phyloP scores from a whole-genome alignment of 2,329 filamentous ascomycete species.

The Alternaria panax region DNA sequence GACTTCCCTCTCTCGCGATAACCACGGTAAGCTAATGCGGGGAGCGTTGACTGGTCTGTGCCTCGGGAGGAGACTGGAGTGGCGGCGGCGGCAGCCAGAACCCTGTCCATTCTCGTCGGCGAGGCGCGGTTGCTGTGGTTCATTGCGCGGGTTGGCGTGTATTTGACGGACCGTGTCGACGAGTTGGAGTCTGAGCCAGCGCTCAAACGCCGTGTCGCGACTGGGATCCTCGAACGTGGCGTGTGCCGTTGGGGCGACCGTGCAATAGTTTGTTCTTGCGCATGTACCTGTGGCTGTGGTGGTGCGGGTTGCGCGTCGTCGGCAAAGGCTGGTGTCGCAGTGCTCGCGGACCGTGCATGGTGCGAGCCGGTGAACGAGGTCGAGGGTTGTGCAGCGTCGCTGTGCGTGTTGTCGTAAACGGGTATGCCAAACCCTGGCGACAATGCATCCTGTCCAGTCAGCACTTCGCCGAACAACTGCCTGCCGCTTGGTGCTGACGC shows the following conservation, averaged over 20 bases:
- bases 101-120: conserved; percentile 34
- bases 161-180: conserved; percentile 44
- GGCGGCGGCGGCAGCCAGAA: conserved; percentile 17
- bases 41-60: conserved; percentile 30
- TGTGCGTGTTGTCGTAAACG: conserved; percentile 26
- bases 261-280: conserved; percentile 17
- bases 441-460: conserved; percentile 40
- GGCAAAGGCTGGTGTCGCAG: conserved; percentile 22
- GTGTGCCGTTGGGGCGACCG: conserved; percentile 32
- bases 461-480: conserved; percentile 48
- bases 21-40: conserved; percentile 41
- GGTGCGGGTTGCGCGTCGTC: conserved; percentile 22
- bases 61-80: conserved; percentile 15
- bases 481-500: conserved; percentile 33
- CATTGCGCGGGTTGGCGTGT: conserved; percentile 32
- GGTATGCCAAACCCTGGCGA: conserved; percentile 48
- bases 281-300: conserved; percentile 18
- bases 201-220: conserved; percentile 41
- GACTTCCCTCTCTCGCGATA: conserved; percentile 45
- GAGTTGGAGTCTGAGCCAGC: conserved; percentile 47
- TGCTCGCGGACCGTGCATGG: conserved; percentile 31
- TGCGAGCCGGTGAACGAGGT: conserved; percentile 24
- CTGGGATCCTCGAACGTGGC: conserved; percentile 45
- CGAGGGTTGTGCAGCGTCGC: conserved; percentile 18
- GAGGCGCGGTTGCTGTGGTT: conserved; percentile 38